These are phyloP conservation scores for Caloboletus firmus DNA, from an alignment of 1,284 basidiomycete species.

Conservation along the genomic window DNA sequence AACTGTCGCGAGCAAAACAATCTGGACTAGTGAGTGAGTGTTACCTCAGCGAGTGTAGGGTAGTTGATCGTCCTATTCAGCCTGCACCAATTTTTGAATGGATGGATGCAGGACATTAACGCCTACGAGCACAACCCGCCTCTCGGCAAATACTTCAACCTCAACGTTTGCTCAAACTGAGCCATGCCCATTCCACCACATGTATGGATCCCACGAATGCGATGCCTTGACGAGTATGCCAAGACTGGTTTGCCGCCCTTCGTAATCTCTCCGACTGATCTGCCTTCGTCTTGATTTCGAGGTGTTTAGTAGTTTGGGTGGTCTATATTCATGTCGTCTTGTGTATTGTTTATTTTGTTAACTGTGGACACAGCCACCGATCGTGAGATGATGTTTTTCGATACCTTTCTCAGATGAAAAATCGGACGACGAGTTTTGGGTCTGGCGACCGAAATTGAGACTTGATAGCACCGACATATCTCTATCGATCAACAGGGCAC, in stretches of 20 bases:
- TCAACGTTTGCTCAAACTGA: conserved; percentile 46
- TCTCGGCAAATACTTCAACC: conserved; percentile 72
- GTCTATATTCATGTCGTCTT: neutral
- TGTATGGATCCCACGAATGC: neutral
- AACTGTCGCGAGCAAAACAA: conserved; percentile 80
- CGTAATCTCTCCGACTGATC: neutral
- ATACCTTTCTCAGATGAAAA: conserved; percentile 14
- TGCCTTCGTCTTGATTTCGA: neutral
- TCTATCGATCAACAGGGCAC: neutral
- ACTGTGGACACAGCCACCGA: conserved; percentile 26
- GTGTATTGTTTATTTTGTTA: neutral
- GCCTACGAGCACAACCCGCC: conserved; percentile 46
- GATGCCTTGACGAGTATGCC: neutral
- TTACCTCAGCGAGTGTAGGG: neutral
- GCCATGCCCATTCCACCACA: neutral
- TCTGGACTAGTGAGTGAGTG: conserved; percentile 73
- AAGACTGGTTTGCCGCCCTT: neutral
- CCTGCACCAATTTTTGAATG: conserved; percentile 75
- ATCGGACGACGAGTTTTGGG: conserved; percentile 1
- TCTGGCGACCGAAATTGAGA: conserved; percentile 6
- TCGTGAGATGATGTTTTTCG: conserved; percentile 28
- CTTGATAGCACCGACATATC: neutral
- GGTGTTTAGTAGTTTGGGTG: neutral
- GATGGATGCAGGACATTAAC: conserved; percentile 70
- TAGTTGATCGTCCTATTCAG: conserved; percentile 40